Base-by-base conservation (phyloP, 495 filamentous ascomycete genomes). In the Daldinia loculata region DNA sequence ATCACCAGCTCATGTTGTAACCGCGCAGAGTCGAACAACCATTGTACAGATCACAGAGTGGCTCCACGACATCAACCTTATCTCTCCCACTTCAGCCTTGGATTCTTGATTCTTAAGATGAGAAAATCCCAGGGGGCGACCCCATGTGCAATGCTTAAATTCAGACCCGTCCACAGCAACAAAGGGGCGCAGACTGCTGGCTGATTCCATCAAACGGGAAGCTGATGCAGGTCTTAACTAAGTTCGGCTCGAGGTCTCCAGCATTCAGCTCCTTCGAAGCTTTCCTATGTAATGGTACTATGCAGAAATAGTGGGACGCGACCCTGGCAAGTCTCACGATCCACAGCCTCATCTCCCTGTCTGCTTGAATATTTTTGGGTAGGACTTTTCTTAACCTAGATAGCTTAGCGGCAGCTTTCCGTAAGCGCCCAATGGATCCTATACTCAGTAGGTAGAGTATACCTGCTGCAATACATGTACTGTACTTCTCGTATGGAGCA, bases 171-270 rank as follows among this genome's bases (percentile, higher is more conserved):
- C 43, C 8, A 24, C 19, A 11, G 43, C 19, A 48, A 12, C 43
- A 12, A 48, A 14, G 43, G 19, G 43, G 22, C 27, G 58, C 51
- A 34, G 30, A 34, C 22, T 38, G 22, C 32, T 58, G 43, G 34
- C 29, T 22, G 59, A 67, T 45, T 62, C 63, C 38, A 36, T 51
- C 39, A 30, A 59, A 50, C 50, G 50, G 52, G 6, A 65, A 69
- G 61, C 70, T 72, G 65, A 72, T 67, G 69, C 27, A 68, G 50
- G 43, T 73, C 73, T 58, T 70, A 39, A 34, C 67, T 17, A 59
- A 57, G 15, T 63, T 36, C 48, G 34, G 64, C 22, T 41, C 57
- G 57, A 22, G 22, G 27, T 22, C 19, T 48, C 63, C 50, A 67
- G 74, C 67, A 76, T 76, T 57, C 12, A 29, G 51, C 30, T 53